phyloP scores from a whole-genome alignment of 306 rosid species.

The Begonia peltatifolia region DNA sequence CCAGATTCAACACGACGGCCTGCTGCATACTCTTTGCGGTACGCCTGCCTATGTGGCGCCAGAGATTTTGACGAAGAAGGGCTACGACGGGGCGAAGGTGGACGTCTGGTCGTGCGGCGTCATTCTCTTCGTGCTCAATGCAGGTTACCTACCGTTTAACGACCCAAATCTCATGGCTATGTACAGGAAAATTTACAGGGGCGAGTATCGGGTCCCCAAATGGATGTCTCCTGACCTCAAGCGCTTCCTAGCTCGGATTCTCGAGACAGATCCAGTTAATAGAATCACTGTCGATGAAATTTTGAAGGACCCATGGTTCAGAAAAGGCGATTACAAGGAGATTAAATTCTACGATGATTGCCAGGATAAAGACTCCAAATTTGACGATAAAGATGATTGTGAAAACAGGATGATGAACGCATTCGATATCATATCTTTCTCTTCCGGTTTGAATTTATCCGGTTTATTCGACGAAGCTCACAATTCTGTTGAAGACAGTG shows the following conservation, averaged over 20 bases:
- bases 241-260: slow-evolving; percentile 30
- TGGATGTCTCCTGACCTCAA: slow-evolving; percentile 48
- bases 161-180: slow-evolving; percentile 57
- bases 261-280: slow-evolving; percentile 43
- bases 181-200: slow-evolving; percentile 61
- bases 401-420: slow-evolving; percentile 35
- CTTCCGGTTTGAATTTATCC: slow-evolving; percentile 48
- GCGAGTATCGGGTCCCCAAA: slow-evolving; percentile 52
- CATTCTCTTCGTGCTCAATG: slow-evolving; percentile 38
- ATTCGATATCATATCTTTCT: slow-evolving; percentile 50
- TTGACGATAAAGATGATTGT: slow-evolving; percentile 10
- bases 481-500: slow-evolving; percentile 11
- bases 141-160: slow-evolving; percentile 66
- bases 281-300: slow-evolving; percentile 53
- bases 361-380: slow-evolving; percentile 9
- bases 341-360: slow-evolving; percentile 15
- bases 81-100: slow-evolving; percentile 61
- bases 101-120: slow-evolving; percentile 72
- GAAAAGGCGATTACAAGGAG: slow-evolving; percentile 28
- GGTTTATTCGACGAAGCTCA: slow-evolving; percentile 21
- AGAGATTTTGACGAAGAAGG: slow-evolving; percentile 52
- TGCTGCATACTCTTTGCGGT: slow-evolving; percentile 64
- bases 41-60: slow-evolving; percentile 88
- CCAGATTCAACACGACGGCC: slow-evolving; percentile 45
- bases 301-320: slow-evolving; percentile 44